phyloP scores from a whole-genome alignment of 2,329 filamentous ascomycete species.

The Orbilia brochopaga region DNA sequence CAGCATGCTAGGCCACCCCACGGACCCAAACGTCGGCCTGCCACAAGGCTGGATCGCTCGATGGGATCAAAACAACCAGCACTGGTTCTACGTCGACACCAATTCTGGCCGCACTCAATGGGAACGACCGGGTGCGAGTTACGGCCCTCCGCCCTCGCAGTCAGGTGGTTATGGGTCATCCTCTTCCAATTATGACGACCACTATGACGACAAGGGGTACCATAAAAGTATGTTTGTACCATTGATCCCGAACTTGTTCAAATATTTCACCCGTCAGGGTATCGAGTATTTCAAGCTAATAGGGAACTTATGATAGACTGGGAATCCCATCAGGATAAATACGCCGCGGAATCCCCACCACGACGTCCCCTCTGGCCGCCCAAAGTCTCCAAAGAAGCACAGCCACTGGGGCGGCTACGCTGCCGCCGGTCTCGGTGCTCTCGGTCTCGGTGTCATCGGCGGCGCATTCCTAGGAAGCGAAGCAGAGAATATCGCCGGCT shows the following conservation, averaged over 20 bases:
- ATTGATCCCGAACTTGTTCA: too few relatives aligned
- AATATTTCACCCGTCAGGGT: too few relatives aligned
- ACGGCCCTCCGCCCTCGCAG: conserved; percentile 14
- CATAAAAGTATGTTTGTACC: conserved; percentile 22
- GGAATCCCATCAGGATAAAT: conserved; percentile 10
- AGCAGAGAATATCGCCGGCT: conserved; percentile 20
- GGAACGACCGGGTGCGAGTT: conserved; percentile 22
- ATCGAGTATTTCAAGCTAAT: conserved; percentile 1
- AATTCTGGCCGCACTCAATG: conserved; percentile 26
- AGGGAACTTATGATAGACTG: conserved; percentile 4
- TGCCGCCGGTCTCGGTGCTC: conserved; percentile 26
- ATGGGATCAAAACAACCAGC: conserved; percentile 30
- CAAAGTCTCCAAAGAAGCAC: conserved; percentile 26
- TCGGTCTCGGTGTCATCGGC: conserved; percentile 38
- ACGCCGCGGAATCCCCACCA: conserved; percentile 20
- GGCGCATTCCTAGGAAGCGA: conserved; percentile 37
- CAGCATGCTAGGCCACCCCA: conserved; percentile 20
- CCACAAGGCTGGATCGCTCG: conserved; percentile 43
- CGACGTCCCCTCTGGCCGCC: neutral
- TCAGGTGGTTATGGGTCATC: neutral
- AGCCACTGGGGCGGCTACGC: conserved; percentile 39
- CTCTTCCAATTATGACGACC: conserved; percentile 16
- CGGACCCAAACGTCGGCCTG: conserved; percentile 38
- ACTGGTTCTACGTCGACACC: conserved; percentile 47
- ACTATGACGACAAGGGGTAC: conserved; percentile 36